Evolutionary conservation across 176 grass and related monocot species (phyloP).

Genomic region (Ensete glaucum): DNA sequence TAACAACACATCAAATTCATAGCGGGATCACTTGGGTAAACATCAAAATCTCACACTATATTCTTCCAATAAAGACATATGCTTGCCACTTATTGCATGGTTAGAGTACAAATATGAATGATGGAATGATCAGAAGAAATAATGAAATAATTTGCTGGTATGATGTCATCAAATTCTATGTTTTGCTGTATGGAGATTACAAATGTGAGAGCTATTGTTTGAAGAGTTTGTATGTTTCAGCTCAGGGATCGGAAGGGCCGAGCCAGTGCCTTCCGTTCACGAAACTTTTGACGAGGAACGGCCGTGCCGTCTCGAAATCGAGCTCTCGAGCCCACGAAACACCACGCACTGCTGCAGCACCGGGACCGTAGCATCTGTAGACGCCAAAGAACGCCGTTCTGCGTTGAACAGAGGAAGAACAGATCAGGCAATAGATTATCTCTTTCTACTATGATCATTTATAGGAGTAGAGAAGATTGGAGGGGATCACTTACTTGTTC

Average conservation of each 20-base stretch:
- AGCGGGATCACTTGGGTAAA: not conserved
- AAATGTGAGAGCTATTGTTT: not conserved
- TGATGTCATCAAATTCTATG: no score
- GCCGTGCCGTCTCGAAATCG: conserved; percentile 63
- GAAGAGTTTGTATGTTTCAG: not conserved
- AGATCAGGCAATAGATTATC: not conserved
- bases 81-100: no score
- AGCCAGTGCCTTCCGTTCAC: conserved; percentile 98
- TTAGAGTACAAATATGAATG: not conserved
- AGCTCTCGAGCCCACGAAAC: conserved; percentile 86
- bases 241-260: conserved; percentile 48
- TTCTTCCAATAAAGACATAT: no score
- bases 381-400: conserved; percentile 91
- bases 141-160: not conserved
- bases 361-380: conserved; percentile 78
- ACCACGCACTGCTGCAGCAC: conserved; percentile 59
- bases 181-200: no score
- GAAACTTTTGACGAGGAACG: conserved; percentile 82
- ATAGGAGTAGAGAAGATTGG: not conserved
- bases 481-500: conserved; percentile 40
- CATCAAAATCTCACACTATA: not conserved
- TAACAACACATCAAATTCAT: no score
- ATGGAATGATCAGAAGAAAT: not conserved
- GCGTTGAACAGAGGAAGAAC: conserved; percentile 8
- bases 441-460: no score